phyloP scores from a whole-genome alignment of 345 rosid species.

The Eucalyptus regnans region DNA sequence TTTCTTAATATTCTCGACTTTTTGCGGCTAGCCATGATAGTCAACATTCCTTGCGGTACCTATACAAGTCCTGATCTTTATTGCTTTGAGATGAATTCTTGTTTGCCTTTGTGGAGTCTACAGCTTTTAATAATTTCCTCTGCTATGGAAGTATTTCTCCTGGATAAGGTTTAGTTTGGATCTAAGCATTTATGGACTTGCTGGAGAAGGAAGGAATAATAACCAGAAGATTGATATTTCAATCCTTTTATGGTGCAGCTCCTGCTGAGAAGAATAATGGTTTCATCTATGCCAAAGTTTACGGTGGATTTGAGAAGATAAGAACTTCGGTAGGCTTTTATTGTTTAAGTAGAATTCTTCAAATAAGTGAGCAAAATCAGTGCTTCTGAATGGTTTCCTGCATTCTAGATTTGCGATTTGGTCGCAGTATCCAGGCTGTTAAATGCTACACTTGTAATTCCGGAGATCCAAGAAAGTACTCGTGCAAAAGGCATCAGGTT shows the following conservation, averaged over 20 bases:
- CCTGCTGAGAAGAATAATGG: conserved; percentile 46
- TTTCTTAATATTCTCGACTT: not conserved
- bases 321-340: conserved; percentile 61
- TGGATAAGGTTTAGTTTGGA: not conserved
- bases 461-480: conserved; percentile 93
- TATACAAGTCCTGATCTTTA: not conserved
- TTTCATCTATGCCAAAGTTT: conserved; percentile 85
- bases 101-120: not conserved
- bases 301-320: conserved; percentile 92
- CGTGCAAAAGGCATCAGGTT: conserved; percentile 92
- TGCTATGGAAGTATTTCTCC: not conserved
- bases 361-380: not conserved
- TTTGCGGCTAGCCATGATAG: not conserved
- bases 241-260: conserved; percentile 22
- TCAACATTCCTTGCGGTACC: not conserved
- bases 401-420: conserved; percentile 98
- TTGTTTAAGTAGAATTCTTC: not conserved
- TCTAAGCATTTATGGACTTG: not conserved
- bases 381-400: conserved; percentile 22
- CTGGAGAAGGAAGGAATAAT: not conserved
- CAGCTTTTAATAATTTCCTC: not conserved
- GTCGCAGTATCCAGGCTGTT: conserved; percentile 99
- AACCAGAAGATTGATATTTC: not conserved
- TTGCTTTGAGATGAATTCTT: not conserved
- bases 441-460: conserved; percentile 99